Percentiles rank a stretch among this genome's conserved stretches.
phyloP scores from a whole-genome alignment of 495 filamentous ascomycete genomes.

The Emericellopsis terricola region DNA sequence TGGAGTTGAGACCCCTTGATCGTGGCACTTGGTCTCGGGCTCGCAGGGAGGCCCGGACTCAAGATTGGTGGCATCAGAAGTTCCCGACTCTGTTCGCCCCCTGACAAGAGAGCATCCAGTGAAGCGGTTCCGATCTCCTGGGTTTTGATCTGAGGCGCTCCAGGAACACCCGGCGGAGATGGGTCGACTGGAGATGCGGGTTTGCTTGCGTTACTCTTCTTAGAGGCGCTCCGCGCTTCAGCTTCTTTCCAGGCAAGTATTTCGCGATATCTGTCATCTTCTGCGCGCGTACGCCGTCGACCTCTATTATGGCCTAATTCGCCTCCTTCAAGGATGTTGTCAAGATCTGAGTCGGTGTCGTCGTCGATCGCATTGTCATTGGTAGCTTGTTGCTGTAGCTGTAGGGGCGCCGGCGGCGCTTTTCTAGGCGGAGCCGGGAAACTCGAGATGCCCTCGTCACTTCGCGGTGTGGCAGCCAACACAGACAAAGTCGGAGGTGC shows the following conservation, averaged over 20 bases:
- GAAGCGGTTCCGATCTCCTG: slow-evolving; percentile 13
- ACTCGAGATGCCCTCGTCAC: slow-evolving; percentile 23
- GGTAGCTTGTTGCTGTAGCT: slow-evolving; percentile 35
- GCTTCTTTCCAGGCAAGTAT: slow-evolving; percentile 41
- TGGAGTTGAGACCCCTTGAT: slow-evolving; percentile 51
- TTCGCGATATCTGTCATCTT: slow-evolving; percentile 70
- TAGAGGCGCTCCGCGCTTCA: slow-evolving; percentile 44
- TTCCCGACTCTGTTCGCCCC: slow-evolving; percentile 5
- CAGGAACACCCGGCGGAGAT: slow-evolving; percentile 4
- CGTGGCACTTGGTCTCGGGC: slow-evolving; percentile 57
- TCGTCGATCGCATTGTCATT: slow-evolving; percentile 32
- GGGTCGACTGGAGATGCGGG: slow-evolving; percentile 20
- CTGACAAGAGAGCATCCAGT: slow-evolving; percentile 30
- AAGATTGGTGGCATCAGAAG: slow-evolving; percentile 38
- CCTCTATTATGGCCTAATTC: slow-evolving; percentile 49
- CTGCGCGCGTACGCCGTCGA: slow-evolving; percentile 71
- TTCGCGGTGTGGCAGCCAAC: slow-evolving; percentile 27
- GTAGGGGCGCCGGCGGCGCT: slow-evolving; percentile 67
- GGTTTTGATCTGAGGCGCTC: neutral
- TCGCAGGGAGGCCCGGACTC: slow-evolving; percentile 77
- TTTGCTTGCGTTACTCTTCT: slow-evolving; percentile 36
- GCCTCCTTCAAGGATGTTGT: slow-evolving; percentile 51
- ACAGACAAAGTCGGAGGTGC: slow-evolving; percentile 23
- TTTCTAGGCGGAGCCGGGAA: slow-evolving; percentile 45
- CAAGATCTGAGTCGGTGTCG: slow-evolving; percentile 69